Evolutionary conservation across 495 filamentous ascomycete species (phyloP).

Genomic region (Oidiodendron maius): DNA sequence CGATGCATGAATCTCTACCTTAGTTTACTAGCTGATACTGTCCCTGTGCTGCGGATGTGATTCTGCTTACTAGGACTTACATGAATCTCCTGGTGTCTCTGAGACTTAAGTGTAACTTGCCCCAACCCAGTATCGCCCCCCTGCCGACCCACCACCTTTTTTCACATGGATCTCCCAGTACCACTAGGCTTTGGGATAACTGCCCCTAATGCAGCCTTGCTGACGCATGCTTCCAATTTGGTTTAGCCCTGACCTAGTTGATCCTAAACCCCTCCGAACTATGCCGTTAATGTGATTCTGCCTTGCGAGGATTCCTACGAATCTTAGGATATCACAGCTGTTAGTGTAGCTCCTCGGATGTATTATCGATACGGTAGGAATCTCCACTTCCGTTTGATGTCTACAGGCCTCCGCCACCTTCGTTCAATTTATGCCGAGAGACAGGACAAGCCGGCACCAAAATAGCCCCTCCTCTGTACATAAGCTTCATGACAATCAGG

Average conservation of each 20-base stretch:
- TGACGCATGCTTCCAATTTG: no score
- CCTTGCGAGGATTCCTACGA: slow-evolving; percentile 1
- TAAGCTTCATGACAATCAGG: slow-evolving; percentile 7
- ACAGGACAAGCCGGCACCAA: slow-evolving; percentile 1
- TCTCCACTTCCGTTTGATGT: slow-evolving; percentile 2
- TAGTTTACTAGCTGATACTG: slow-evolving; percentile 2
- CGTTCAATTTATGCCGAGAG: not conserved
- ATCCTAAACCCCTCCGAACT: not conserved
- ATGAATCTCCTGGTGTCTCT: slow-evolving; percentile 6
- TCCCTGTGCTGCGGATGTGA: not conserved
- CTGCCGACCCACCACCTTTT: not conserved
- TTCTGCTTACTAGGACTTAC: slow-evolving; percentile 4
- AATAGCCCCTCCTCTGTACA: slow-evolving; percentile 4
- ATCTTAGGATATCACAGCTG: not conserved
- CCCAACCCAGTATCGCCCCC: not conserved
- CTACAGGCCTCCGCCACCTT: not conserved
- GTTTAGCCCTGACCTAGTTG: not conserved
- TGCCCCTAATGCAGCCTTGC: not conserved
- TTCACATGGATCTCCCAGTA: slow-evolving; percentile 1
- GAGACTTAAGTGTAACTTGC: not conserved
- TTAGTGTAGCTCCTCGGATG: not conserved
- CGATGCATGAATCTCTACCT: not conserved
- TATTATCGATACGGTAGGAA: slow-evolving; percentile 3
- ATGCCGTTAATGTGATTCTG: slow-evolving; percentile 5
- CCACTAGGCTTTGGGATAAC: not conserved